Evolutionary conservation across 78 protist species (phyloP).

Genomic region (Fonticula alba): DNA sequence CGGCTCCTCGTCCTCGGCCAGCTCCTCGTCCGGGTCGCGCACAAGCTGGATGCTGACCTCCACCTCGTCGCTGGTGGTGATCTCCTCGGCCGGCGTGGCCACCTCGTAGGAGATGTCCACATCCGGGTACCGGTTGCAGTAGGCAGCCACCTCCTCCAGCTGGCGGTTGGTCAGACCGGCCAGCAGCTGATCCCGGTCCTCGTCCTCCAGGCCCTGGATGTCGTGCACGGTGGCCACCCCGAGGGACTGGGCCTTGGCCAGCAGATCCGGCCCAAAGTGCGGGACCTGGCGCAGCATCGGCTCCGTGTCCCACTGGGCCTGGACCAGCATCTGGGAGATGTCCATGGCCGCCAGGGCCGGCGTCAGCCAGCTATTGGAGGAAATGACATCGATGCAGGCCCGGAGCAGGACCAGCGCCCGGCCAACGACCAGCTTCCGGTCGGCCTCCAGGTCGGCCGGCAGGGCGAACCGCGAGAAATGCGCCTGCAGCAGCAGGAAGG

Average conservation of each 20-base stretch:
- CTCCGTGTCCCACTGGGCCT: constrained; percentile 53
- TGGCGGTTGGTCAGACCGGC: neutral
- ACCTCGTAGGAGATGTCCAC: constrained; percentile 32
- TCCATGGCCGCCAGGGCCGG: constrained; percentile 90
- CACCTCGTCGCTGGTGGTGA: too few relatives aligned
- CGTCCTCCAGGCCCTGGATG: constrained; percentile 9
- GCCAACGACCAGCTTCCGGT: constrained; percentile 2
- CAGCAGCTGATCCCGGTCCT: constrained; percentile 4
- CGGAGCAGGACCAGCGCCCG: constrained; percentile 20
- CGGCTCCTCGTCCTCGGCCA: constrained; percentile 38
- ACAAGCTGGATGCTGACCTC: too few relatives aligned
- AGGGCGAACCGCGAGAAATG: constrained; percentile 43
- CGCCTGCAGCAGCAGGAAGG: constrained; percentile 64
- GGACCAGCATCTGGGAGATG: constrained; percentile 74
- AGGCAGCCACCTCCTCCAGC: constrained; percentile 28
- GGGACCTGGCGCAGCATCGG: constrained; percentile 57
- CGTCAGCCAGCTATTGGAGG: constrained; percentile 51
- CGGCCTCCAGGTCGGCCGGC: constrained; percentile 27
- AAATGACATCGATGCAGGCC: constrained; percentile 79
- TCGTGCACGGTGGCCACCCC: neutral
- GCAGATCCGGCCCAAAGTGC: constrained; percentile 41
- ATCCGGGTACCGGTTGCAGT: constrained; percentile 46
- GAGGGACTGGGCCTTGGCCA: constrained; percentile 5
- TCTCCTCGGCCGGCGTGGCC: constrained; percentile 9
- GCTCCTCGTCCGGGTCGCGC: neutral